Base-by-base conservation (phyloP, 2,329 filamentous ascomycete genomes). In the Elsinoe fawcettii region DNA sequence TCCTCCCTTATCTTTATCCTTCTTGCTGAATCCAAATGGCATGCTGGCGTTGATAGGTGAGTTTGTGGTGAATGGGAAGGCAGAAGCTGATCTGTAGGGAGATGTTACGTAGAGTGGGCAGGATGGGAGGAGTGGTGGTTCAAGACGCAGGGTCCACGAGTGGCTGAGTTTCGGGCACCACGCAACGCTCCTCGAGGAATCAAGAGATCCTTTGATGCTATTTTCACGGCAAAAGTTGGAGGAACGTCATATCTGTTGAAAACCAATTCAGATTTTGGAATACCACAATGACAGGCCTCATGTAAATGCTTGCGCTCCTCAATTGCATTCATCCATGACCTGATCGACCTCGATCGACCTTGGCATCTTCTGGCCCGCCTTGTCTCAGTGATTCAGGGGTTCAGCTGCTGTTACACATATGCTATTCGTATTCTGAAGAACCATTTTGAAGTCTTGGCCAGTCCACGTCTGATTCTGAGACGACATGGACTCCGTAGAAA, bases 1-100 rank as follows among this genome's bases (percentile, higher is more conserved):
- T 62, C 75, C 74, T 60, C 74, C 76, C 67, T 83, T 83, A 57
- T 71, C 69, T 63, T 83, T 83, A 57, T 71, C 69, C 62, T 69
- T 67, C 67, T 80, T 81, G 60, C 74, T 69, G 63, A 81, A 74
- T 37, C 74, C 73, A 65, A 75, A 74, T 9, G 64, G 64, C 65
- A 69, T 70, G 56, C 7, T 65, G 77, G 0, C 83, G 36, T 39
- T 56, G 83, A 18, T 44, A 34, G 53, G 11, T 54, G 51, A 54
- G 20, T 18, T 37, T 54, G 34, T 23, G 25, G 54, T 46, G 54
- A 20, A 34, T 14, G 41, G 9, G 43, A 47, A 25, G 32, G 25
- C 22, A 14, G 30, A 34, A 49, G 27, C 14, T 11, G n/a, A 22
- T 20, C 2, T 23, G 41, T 12, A 39, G 34, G 53, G 53, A 55